Conservation (phyloP, 2,329 filamentous ascomycete species). For the Xylariales sp. region DNA sequence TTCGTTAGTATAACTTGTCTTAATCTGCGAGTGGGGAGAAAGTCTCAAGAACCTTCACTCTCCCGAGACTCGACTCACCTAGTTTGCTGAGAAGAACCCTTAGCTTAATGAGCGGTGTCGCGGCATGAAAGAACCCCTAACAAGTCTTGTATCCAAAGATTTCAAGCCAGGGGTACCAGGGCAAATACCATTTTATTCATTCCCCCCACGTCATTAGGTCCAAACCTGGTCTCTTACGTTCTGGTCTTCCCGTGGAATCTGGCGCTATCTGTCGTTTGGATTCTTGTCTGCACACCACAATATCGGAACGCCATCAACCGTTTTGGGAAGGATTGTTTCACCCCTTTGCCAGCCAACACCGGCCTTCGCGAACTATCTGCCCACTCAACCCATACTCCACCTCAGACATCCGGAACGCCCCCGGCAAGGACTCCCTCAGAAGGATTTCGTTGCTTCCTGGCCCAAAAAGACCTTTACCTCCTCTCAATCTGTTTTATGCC, state of each 20-base stretch:
- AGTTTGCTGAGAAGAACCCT: constrained; percentile 23
- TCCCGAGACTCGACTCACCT: constrained; percentile 30
- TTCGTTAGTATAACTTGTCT: constrained; percentile 6
- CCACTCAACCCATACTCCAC: not conserved
- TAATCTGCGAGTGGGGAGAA: constrained; percentile 15
- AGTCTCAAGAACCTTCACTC: constrained; percentile 21
- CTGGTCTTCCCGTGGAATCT: constrained; percentile 1
- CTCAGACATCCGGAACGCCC: not conserved
- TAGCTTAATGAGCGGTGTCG: constrained; percentile 23
- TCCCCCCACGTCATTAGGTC: constrained; percentile 10
- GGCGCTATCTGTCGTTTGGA: constrained; percentile 3
- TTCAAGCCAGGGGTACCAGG: constrained; percentile 19
- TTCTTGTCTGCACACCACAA: no score
- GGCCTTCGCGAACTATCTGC: constrained; percentile 5
- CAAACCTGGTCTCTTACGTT: no score
- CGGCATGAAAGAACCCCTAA: constrained; percentile 16
- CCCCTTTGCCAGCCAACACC: constrained; percentile 6
- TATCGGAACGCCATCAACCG: constrained; percentile 5
- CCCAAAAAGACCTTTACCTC: no score
- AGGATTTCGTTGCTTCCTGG: not conserved
- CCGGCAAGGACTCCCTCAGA: not conserved
- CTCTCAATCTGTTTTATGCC: not conserved
- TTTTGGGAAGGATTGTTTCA: constrained; percentile 10
- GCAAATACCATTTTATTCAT: constrained; percentile 25
- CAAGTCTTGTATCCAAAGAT: constrained; percentile 24